Conservation (phyloP, 2,329 filamentous ascomycete genomes). For the Fusarium poae region DNA sequence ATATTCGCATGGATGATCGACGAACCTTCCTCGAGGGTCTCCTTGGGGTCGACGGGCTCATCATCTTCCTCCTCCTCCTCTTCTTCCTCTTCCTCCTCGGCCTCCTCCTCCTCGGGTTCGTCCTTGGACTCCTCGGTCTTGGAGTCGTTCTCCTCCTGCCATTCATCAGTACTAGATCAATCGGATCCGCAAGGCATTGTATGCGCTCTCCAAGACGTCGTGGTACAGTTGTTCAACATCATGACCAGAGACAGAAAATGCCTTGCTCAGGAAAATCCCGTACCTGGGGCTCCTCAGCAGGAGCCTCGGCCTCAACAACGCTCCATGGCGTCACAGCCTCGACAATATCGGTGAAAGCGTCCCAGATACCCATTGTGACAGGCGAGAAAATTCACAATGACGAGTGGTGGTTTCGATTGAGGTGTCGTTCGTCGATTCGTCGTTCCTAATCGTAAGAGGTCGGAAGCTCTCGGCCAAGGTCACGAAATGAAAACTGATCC, state of each 20-base stretch:
- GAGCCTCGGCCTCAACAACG: conserved; percentile 74
- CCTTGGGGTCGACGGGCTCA: conserved; percentile 89
- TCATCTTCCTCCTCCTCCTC: conserved; percentile 79
- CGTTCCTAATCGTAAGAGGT: conserved; percentile 55
- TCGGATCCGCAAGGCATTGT: background rate
- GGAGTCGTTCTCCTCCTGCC: conserved; percentile 60
- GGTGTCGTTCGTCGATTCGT: conserved; percentile 52
- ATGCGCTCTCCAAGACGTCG: conserved; percentile 8
- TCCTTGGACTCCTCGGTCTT: conserved; percentile 60
- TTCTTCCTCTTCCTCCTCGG: conserved; percentile 64
- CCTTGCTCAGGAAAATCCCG: conserved; percentile 44
- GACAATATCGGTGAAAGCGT: conserved; percentile 72
- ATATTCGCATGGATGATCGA: conserved; percentile 28
- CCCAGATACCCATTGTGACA: conserved; percentile 75
- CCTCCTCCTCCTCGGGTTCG: conserved; percentile 54
- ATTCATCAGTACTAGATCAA: conserved; percentile 33
- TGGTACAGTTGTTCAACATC: conserved; percentile 33
- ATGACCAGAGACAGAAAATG: conserved; percentile 35
- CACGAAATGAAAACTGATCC: conserved; percentile 60
- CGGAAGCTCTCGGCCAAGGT: conserved; percentile 59
- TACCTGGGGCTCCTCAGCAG: conserved; percentile 74
- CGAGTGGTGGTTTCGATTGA: conserved; percentile 56
- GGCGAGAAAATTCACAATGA: conserved; percentile 56
- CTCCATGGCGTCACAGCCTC: conserved; percentile 75
- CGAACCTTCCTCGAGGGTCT: conserved; percentile 91